A percentile compares a stretch with the other conserved stretches of the same genome.
These are phyloP conservation scores for Rhododendron simsii DNA, from an alignment of 148 eudicot species.

Conservation along the genomic window DNA sequence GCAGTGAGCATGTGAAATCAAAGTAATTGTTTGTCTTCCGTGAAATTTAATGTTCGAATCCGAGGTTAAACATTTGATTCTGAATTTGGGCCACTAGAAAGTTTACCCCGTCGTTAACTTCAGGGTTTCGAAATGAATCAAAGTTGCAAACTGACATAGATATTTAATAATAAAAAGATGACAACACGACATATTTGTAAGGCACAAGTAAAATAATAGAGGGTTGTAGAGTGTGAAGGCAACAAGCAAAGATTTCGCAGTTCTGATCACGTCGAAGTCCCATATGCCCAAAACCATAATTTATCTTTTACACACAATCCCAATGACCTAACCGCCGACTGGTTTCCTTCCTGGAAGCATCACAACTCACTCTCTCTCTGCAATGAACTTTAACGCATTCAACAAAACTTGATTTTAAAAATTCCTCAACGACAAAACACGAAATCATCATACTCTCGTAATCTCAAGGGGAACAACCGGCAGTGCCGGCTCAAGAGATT, in stretches of 20 bases:
- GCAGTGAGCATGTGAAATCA: background rate
- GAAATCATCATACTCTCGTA: no score
- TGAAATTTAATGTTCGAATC: no score
- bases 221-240: background rate
- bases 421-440: no score
- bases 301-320: background rate
- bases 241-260: background rate
- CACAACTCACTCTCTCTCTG: background rate
- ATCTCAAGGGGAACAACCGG: no score
- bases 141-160: accelerated
- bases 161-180: background rate
- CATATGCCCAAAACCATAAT: background rate
- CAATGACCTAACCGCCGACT: background rate
- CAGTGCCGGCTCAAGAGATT: no score
- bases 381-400: no score
- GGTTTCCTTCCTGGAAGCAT: constrained; percentile 8
- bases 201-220: background rate
- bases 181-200: background rate
- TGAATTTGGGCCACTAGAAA: no score
- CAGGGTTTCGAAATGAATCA: no score
- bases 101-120: no score
- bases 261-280: background rate
- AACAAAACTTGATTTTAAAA: no score
- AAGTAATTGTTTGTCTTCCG: no score
- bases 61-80: no score